Evolutionary conservation across 2,329 filamentous ascomycete genomes (phyloP).

Genomic region (Aspergillus versicolor): DNA sequence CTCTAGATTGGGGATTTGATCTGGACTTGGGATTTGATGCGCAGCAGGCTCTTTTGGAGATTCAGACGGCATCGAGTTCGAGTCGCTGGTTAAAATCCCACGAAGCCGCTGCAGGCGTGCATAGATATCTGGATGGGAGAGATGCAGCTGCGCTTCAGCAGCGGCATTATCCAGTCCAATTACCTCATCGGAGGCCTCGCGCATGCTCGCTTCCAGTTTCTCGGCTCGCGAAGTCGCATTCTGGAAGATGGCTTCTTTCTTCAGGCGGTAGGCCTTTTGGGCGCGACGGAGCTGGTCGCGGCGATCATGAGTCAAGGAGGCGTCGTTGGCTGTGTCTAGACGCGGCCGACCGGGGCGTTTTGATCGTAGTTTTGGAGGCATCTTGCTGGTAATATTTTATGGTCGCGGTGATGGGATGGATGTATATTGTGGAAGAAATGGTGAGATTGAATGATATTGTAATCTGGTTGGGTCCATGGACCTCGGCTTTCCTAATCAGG

Average conservation of each 20-base stretch:
- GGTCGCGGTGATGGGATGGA: too few species aligned
- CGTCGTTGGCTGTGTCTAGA: background rate
- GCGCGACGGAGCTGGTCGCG: conserved; percentile 85
- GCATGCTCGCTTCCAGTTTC: conserved; percentile 56
- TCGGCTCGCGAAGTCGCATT: conserved; percentile 69
- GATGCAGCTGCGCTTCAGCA: conserved; percentile 1
- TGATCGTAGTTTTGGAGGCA: background rate
- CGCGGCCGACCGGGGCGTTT: background rate
- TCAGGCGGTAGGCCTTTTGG: conserved; percentile 78
- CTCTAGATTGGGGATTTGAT: too few species aligned
- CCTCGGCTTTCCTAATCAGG: too few species aligned
- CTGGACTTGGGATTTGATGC: background rate
- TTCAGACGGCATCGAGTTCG: too few species aligned
- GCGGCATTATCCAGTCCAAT: background rate
- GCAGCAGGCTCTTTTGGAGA: too few species aligned
- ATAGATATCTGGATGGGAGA: background rate
- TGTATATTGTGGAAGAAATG: too few species aligned
- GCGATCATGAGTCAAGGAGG: conserved; percentile 42
- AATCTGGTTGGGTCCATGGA: too few species aligned
- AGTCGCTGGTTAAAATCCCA: background rate
- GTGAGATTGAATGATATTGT: too few species aligned
- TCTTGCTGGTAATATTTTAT: background rate
- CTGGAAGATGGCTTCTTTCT: conserved; percentile 79
- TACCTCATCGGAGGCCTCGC: conserved; percentile 4
- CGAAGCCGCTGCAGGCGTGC: background rate